Evolutionary conservation across 2,329 filamentous ascomycete species (phyloP), one percentile per base, ranked within the genome.

Genomic region (Amphichorda felina): DNA sequence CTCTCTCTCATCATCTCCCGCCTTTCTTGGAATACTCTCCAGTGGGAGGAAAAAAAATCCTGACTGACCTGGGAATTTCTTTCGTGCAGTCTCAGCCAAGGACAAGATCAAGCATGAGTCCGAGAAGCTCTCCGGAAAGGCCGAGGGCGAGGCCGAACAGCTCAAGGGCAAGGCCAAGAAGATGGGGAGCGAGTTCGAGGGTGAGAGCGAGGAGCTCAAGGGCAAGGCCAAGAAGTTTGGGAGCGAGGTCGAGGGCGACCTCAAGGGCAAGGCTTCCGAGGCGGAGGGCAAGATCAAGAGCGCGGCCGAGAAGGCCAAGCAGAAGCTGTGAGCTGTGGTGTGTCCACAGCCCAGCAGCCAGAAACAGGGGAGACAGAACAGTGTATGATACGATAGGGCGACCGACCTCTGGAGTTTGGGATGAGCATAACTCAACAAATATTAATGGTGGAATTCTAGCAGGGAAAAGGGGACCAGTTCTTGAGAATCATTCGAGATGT

Each of bases 81-180:
- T n/a, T n/a, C n/a, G n/a, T n/a, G n/a, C n/a, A 29, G 21, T 10
- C 21, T 7, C 6, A 6, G 27, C 27, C 15, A 13, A 6, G 13
- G 6, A 16, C 27, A 75, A 75, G 49, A 57, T 64, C 35, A 72
- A 72, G 52, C 60, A 56, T 35, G 49, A 53, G 40, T 43, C 53
- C 3, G 38, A 50, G 16, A 49, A 55, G 39, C 27, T 53, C 9
- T 45, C 46, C 13, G 52, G 53, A 31, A 43, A 56, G 33, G 48
- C 51, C 7, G 48, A 51, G 30, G 55, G 51, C 15, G 53, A 53
- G 39, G 54, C 61, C 0, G 48, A 54, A 27, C 49, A 60, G 41
- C 39, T 52, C 10, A 49, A 54, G 41, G 57, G 55, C 30, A 47
- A 60, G 41, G 56, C 56, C 1, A 43, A 64, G 41, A 59, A 61